Conservation (phyloP, 352 stramenopile species). For the Globisporangium viniferum region DNA sequence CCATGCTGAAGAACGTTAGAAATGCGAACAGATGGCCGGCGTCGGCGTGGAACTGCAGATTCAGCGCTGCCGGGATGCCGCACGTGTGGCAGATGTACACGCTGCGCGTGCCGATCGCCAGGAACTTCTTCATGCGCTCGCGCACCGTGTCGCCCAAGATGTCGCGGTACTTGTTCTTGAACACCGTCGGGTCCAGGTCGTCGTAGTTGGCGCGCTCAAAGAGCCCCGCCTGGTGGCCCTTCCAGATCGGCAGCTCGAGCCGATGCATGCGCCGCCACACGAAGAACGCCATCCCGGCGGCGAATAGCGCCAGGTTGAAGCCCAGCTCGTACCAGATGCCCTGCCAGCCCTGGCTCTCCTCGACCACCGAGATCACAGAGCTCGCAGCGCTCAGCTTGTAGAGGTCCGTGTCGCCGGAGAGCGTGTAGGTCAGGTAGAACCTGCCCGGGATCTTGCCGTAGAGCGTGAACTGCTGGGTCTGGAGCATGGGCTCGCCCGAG, state of each 20-base stretch:
- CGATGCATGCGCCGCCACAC: conserved; percentile 51
- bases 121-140: conserved; percentile 50
- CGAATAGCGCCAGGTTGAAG: conserved; percentile 64
- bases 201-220: conserved; percentile 81
- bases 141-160: conserved; percentile 34
- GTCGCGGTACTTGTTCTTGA: conserved; percentile 46
- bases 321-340: conserved; percentile 65
- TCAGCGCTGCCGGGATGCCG: conserved; percentile 64
- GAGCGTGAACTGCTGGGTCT: conserved; percentile 43
- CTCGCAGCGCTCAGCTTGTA: conserved; percentile 49
- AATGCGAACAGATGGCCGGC: conserved; percentile 58
- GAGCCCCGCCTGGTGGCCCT: conserved; percentile 47
- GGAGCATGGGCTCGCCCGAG: conserved; percentile 9
- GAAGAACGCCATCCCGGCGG: conserved; percentile 53
- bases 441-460: conserved; percentile 32
- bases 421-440: conserved; percentile 59
- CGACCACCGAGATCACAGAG: conserved; percentile 53
- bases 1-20: conserved; percentile 65
- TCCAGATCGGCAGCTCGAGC: conserved; percentile 60
- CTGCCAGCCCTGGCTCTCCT: conserved; percentile 50
- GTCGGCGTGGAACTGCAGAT: conserved; percentile 64
- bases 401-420: conserved; percentile 29
- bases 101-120: conserved; percentile 37
- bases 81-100: conserved; percentile 61
- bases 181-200: conserved; percentile 33